Percentiles rank a stretch among this genome's conserved stretches.
Evolutionary conservation across 371 early-diverging fungal species (phyloP).

Genomic region (Umbelopsis sp.): DNA sequence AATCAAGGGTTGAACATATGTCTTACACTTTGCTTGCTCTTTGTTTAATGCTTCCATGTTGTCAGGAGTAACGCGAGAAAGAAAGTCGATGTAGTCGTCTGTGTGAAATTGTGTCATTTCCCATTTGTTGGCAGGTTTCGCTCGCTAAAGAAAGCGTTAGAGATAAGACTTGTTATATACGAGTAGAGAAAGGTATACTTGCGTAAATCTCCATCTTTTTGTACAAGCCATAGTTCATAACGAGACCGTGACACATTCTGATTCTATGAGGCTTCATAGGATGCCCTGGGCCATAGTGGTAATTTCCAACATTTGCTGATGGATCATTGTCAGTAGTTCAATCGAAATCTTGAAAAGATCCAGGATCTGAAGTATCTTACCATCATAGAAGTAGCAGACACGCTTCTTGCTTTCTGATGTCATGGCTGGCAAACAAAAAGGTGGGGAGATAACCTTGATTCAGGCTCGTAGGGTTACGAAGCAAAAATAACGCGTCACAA

Average conservation of each 20-base stretch:
- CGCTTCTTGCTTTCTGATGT: slow-evolving; percentile 49
- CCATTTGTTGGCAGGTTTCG: slow-evolving; percentile 84
- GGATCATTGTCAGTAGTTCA: slow-evolving; percentile 9
- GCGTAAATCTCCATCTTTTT: slow-evolving; percentile 92
- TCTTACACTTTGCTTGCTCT: slow-evolving; percentile 57
- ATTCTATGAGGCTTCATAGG: slow-evolving; percentile 99
- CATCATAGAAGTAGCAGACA: slow-evolving; percentile 81
- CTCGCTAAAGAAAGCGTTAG: slow-evolving; percentile 56
- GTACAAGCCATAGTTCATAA: slow-evolving; percentile 94
- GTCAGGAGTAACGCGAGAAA: slow-evolving; percentile 93
- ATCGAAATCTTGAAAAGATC: neutral
- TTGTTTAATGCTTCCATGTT: slow-evolving; percentile 82
- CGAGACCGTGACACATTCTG: slow-evolving; percentile 97
- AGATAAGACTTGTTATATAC: neutral
- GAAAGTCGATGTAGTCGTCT: slow-evolving; percentile 98
- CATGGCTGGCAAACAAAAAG: neutral
- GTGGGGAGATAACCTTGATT: neutral
- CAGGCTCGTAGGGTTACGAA: too few species aligned
- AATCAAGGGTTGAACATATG: neutral
- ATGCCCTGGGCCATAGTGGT: slow-evolving; percentile 90
- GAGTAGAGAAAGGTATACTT: slow-evolving; percentile 26
- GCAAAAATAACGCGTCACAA: slow-evolving; percentile 1
- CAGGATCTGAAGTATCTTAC: slow-evolving; percentile 35
- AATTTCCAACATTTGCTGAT: slow-evolving; percentile 84
- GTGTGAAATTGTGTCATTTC: slow-evolving; percentile 99